Evolutionary conservation across 1,284 basidiomycete species (phyloP).

Genomic region (Leccinum griseonigrum): DNA sequence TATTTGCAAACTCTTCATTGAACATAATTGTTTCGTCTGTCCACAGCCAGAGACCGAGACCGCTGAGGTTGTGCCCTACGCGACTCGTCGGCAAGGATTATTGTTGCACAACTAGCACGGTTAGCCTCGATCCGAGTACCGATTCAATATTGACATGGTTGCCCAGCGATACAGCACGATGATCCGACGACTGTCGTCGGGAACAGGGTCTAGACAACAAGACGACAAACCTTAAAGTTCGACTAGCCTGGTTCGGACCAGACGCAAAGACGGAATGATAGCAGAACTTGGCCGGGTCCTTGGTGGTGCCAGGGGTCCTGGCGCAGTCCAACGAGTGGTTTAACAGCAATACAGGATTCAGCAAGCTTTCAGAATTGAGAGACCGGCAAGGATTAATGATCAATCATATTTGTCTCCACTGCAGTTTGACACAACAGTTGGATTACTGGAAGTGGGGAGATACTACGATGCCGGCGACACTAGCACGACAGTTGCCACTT

Average conservation of each 20-base stretch:
- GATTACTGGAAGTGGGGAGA: not conserved
- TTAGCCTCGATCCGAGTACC: not conserved
- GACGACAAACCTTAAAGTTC: not conserved
- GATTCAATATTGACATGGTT: not conserved
- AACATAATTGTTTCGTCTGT: not conserved
- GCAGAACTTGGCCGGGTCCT: not conserved
- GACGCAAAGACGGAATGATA: not conserved
- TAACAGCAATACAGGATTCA: no score
- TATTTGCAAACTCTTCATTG: not conserved
- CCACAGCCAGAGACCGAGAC: not conserved
- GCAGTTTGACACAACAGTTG: not conserved
- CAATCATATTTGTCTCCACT: conserved; percentile 10
- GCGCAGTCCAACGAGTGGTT: no score
- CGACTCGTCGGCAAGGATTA: not conserved
- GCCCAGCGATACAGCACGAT: conserved; percentile 1
- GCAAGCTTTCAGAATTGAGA: no score
- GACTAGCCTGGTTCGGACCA: not conserved
- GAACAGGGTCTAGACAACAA: not conserved
- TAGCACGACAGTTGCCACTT: not conserved
- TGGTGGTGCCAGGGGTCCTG: not conserved
- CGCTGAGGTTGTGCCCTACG: not conserved
- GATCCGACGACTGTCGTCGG: not conserved
- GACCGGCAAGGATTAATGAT: not conserved
- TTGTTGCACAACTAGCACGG: not conserved
- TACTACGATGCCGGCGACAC: not conserved